Percentiles rank a stretch among this genome's conserved stretches.
Evolutionary conservation across 2,329 filamentous ascomycete species (phyloP).

Genomic region (Colletotrichum liaoningense): DNA sequence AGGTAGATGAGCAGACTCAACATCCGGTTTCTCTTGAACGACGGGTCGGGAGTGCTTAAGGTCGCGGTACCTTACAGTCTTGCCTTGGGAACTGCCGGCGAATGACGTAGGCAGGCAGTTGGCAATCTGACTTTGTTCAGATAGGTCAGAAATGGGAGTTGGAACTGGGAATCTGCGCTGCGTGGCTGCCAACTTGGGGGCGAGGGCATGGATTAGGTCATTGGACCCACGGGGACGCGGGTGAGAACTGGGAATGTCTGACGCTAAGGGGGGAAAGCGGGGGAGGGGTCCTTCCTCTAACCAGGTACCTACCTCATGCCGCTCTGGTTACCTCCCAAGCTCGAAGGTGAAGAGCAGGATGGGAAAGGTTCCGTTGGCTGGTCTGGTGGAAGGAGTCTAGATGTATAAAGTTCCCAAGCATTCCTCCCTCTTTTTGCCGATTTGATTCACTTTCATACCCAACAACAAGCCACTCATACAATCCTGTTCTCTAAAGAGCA

Average conservation of each 20-base stretch:
- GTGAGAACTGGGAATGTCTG: neutral
- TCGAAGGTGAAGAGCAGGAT: no score
- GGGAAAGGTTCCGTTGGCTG: no score
- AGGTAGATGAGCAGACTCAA: neutral
- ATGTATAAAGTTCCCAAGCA: neutral
- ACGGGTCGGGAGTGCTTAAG: neutral
- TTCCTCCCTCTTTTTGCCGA: neutral
- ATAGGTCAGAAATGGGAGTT: no score
- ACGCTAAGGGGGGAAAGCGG: neutral
- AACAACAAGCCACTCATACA: neutral
- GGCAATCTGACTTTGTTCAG: no score
- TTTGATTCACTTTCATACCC: no score
- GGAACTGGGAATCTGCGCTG: neutral
- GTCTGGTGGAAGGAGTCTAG: neutral
- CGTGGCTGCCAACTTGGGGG: neutral
- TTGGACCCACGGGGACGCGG: neutral
- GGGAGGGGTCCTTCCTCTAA: neutral
- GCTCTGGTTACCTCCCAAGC: no score
- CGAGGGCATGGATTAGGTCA: neutral
- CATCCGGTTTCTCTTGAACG: neutral
- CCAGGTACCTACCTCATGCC: neutral
- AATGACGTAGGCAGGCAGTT: neutral
- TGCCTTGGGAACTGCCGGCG: neutral
- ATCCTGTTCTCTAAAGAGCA: no score
- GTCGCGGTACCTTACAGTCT: no score